Base-by-base conservation (phyloP, 352 stramenopile genomes). In the Phytophthora tentaculata region DNA sequence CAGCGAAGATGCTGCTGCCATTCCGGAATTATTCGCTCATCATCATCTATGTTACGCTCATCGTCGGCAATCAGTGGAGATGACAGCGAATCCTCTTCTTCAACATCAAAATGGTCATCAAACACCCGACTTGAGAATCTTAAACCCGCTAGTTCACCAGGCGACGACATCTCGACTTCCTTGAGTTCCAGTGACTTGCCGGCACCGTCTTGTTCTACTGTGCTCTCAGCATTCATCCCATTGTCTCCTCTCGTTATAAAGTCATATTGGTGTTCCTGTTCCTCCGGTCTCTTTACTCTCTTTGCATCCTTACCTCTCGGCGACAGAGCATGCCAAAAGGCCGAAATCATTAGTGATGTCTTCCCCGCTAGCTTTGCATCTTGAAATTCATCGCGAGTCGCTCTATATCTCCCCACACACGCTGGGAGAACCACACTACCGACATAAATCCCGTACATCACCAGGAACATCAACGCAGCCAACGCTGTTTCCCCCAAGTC, bases 271-370 rank as follows among this genome's bases (percentile, higher is more conserved):
- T 76, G 51, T 20, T 67, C 69, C 8, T 54, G 56, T 16, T 69
- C 64, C 28, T 59, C 35, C 19, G 28, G 10, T n/a, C 67, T 61
- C 41, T 69, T 49, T 16, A 32, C 28, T 66, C 26, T 49, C 22
- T 60, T 61, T 3, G 49, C 13, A 65, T 69, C 26, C 10, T 69
- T 67, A 1, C 50, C 54, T 37, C 48, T 67, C 6, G 81, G 81
- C 17, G 83, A 84, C 1, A 92, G 54, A 48, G 73, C 83, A 49
- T 91, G 88, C 88, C 88, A 95, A 65, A 95, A 95, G 0, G 88
- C 88, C 1, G 84, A 87, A 8, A 94, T 68, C 51, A 90, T 84
- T 32, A 76, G 57, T 1, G 64, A 73, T 14, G 69, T 49, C 47
- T 69, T 68, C 12, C 19, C 53, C 12, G 24, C n/a, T 7, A 63